phyloP scores from a whole-genome alignment of 371 early-diverging fungal species.

The Mucor ambiguus region DNA sequence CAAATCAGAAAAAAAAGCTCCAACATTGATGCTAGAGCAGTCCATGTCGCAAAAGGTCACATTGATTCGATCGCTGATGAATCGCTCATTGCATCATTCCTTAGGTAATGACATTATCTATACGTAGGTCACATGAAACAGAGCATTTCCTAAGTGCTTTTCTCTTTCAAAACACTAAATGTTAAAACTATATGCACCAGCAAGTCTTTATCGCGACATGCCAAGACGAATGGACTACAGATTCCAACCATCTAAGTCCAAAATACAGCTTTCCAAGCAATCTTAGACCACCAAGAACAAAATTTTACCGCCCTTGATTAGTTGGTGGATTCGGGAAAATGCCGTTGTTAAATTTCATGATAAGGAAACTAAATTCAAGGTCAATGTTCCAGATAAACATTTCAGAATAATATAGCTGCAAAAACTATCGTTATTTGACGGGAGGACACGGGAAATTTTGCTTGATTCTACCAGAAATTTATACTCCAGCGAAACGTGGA shows the following conservation, averaged over 20 bases:
- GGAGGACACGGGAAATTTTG: constrained; percentile 16
- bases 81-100: neutral
- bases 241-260: neutral
- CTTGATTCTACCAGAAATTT: constrained; percentile 3
- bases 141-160: neutral
- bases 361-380: neutral
- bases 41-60: neutral
- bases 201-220: neutral
- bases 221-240: neutral
- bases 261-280: constrained; percentile 5
- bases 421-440: constrained; percentile 4
- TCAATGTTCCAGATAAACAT: constrained; percentile 7
- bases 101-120: neutral
- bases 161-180: neutral
- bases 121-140: neutral
- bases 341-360: constrained; percentile 4
- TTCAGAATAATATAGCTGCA: constrained; percentile 2
- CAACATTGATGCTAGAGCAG: neutral
- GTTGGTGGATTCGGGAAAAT: neutral
- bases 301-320: neutral
- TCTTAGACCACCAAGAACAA: neutral
- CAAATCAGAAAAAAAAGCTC: neutral
- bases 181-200: neutral
- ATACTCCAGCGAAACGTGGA: neutral
- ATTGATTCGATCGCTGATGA: neutral